A percentile compares a stretch with the other conserved stretches of the same genome.
These are phyloP conservation scores for Diacronema lutheri DNA, from an alignment of 78 protist species.

Conservation along the genomic window DNA sequence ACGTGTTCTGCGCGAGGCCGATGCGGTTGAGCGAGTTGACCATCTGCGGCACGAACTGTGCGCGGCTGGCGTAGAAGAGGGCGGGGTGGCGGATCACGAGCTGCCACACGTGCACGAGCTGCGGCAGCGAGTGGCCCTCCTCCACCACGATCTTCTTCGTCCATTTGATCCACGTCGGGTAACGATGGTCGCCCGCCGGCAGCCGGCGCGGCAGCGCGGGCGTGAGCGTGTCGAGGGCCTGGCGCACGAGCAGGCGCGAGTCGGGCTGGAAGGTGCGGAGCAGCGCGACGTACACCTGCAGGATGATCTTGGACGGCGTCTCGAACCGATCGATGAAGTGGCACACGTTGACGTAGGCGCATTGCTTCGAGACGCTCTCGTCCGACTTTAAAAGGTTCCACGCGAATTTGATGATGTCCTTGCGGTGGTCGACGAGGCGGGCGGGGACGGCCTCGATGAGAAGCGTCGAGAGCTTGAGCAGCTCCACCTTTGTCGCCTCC, in stretches of 20 bases:
- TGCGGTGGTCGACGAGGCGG: constrained; percentile 57
- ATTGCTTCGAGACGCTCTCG: constrained; percentile 74
- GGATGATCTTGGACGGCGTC: constrained; percentile 80
- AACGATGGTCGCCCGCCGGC: constrained; percentile 31
- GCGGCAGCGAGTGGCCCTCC: constrained; percentile 80
- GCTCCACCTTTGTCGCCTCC: constrained; percentile 45
- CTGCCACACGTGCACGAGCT: constrained; percentile 85
- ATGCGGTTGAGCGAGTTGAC: constrained; percentile 74
- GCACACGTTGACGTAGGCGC: constrained; percentile 84
- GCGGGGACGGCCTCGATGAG: constrained; percentile 58
- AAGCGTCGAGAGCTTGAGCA: constrained; percentile 76
- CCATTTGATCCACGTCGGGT: constrained; percentile 76
- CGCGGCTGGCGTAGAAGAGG: constrained; percentile 68
- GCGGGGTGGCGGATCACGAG: constrained; percentile 75
- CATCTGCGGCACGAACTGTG: constrained; percentile 84
- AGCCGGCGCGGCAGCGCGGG: constrained; percentile 71
- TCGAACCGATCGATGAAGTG: constrained; percentile 85
- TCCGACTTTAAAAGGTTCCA: constrained; percentile 80
- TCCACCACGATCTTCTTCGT: constrained; percentile 86
- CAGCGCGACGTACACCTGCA: constrained; percentile 81
- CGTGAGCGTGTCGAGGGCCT: constrained; percentile 80
- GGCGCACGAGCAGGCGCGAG: constrained; percentile 63
- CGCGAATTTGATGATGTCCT: constrained; percentile 79
- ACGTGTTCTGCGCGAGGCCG: constrained; percentile 42
- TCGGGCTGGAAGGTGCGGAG: constrained; percentile 84